Base-by-base conservation (phyloP, 2,329 filamentous ascomycete genomes). In the Beauveria sp. region DNA sequence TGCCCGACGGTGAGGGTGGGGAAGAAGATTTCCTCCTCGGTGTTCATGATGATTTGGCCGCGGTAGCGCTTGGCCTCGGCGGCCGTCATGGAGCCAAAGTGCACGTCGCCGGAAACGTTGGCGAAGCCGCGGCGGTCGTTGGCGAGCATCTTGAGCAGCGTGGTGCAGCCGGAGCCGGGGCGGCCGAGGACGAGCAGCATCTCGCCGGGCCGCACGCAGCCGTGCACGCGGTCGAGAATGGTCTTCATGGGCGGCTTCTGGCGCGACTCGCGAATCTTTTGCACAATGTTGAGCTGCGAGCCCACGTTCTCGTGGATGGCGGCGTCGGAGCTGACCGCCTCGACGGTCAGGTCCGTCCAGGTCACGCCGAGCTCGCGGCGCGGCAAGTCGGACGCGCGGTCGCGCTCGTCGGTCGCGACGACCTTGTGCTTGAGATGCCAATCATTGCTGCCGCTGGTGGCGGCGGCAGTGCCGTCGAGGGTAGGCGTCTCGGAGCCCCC, bases 161-260 rank as follows among this genome's bases (percentile, higher is more conserved):
- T 88, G 0, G 87, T 89, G 70, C 88, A 91, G 40, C 87, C 87
- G 3, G 85, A 79, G 0, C 87, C 88, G 0, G 88, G 87, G 1
- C 86, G 79, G 3, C 88, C 88, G 0, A 90, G 76, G 0, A 90
- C 86, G 0, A 90, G 74, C 1, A 89, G 72, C 87, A 90, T 89
- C 71, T 90, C 86, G 22, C 87, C 88, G 0, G 87, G 87, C 69
- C 86, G 86, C 55, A 91, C 84, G 65, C 85, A 89, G 12, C 88
- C 88, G 68, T 86, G 82, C 61, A 81, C 84, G 66, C 83, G 79
- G 58, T 88, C 80, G 24, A 91, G 73, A 51, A 91, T 86, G 0
- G 85, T 87, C 64, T 82, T 83, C 22, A 87, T 71, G 0, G 86
- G 83, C 0, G 82, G 80, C 66, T 83, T 85, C 48, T 75, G 76